Percentiles rank a stretch among this genome's conserved stretches.
These are phyloP conservation scores for Phyllostachys edulis DNA, from an alignment of 176 grass and related monocot genomes.

Conservation along the genomic window DNA sequence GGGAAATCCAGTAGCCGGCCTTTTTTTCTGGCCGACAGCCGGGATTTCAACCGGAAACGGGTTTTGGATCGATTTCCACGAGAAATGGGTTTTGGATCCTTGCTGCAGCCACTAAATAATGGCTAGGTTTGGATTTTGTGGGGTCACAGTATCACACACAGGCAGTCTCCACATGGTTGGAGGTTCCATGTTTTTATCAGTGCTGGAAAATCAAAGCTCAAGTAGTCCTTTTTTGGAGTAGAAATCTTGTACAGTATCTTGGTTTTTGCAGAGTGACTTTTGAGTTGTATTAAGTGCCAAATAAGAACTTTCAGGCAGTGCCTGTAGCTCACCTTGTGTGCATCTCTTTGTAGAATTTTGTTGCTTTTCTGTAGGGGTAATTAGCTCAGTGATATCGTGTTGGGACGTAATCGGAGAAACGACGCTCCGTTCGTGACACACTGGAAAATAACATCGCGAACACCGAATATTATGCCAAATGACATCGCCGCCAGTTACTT, in stretches of 20 bases:
- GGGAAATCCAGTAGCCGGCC: no score
- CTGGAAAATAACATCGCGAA: no score
- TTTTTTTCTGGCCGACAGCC: no score
- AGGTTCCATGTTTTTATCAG: slow-evolving; percentile 23
- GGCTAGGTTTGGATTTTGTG: slow-evolving; percentile 7
- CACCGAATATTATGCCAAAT: no score
- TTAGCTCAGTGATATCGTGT: no score
- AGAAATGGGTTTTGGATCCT: no score
- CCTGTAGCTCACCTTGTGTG: neutral
- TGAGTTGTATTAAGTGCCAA: slow-evolving; percentile 22
- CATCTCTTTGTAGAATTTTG: slow-evolving; percentile 2
- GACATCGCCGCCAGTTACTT: no score
- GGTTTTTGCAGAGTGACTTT: slow-evolving; percentile 13
- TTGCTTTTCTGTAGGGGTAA: slow-evolving; percentile 13
- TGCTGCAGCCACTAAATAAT: slow-evolving; percentile 30
- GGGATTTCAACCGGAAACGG: no score
- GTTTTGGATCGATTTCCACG: no score
- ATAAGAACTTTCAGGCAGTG: slow-evolving; percentile 22
- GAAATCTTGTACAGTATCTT: slow-evolving; percentile 33
- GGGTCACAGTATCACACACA: neutral
- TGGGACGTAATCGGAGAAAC: no score
- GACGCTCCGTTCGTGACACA: no score
- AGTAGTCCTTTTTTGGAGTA: slow-evolving; percentile 9
- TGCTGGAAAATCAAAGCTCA: slow-evolving; percentile 27
- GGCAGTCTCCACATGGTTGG: neutral